phyloP scores from a whole-genome alignment of 768 basidiomycete genomes.

The Botryobasidium botryosum region DNA sequence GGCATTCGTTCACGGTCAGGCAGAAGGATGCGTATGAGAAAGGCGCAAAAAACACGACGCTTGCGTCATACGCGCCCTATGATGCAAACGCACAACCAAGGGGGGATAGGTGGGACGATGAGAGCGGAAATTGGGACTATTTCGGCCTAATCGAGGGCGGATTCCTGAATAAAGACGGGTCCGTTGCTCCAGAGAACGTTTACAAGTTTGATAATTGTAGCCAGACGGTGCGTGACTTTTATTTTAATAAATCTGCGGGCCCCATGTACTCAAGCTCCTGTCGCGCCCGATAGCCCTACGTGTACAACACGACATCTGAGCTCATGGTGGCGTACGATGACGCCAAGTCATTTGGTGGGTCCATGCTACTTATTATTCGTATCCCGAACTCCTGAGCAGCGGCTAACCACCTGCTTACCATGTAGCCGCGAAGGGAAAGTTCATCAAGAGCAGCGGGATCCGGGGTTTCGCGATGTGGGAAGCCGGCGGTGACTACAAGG shows the following conservation, averaged over 20 bases:
- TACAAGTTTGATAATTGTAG: conserved; percentile 49
- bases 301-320: conserved; percentile 38
- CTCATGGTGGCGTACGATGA: conserved; percentile 54
- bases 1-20: conserved; percentile 21
- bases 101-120: conserved; percentile 41
- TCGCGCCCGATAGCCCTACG: conserved; percentile 44
- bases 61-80: conserved; percentile 39
- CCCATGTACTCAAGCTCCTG: not conserved
- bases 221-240: conserved; percentile 39
- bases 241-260: not conserved
- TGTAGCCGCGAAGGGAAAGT: conserved; percentile 37
- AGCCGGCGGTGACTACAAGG: conserved; percentile 44
- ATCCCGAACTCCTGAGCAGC: too few species aligned
- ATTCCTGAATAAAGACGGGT: conserved; percentile 33
- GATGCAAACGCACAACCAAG: conserved; percentile 25
- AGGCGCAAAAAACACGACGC: conserved; percentile 15
- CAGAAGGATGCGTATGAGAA: conserved; percentile 22
- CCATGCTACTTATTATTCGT: not conserved
- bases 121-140: conserved; percentile 29
- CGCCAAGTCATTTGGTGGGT: conserved; percentile 35
- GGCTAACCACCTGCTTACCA: not conserved
- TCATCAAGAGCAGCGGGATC: conserved; percentile 35
- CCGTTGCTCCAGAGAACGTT: conserved; percentile 30
- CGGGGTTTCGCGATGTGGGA: conserved; percentile 60
- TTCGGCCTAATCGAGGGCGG: conserved; percentile 43